Percentiles rank a stretch among this genome's conserved stretches.
phyloP scores from a whole-genome alignment of 495 filamentous ascomycete genomes.

The Staphylotrichum longicolle region DNA sequence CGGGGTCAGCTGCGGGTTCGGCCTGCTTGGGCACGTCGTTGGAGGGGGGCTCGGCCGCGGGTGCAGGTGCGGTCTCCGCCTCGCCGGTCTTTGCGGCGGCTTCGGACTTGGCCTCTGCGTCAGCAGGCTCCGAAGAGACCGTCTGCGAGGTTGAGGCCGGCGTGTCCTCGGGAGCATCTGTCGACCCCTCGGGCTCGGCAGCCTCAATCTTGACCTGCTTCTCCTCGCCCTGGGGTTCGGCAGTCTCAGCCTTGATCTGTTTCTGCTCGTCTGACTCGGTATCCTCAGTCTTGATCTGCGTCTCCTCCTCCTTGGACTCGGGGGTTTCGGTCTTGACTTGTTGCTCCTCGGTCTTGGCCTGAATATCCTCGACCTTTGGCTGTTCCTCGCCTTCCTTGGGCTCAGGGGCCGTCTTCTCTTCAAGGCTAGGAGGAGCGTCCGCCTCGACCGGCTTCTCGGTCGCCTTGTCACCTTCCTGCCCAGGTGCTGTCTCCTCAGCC shows the following conservation, averaged over 20 bases:
- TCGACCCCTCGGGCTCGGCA: conserved; percentile 14
- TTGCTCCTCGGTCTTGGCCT: conserved; percentile 7
- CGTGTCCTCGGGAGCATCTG: conserved; percentile 23
- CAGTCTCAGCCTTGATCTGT: conserved; percentile 2
- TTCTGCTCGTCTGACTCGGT: conserved; percentile 4
- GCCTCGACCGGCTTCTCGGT: too few species aligned
- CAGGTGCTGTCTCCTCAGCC: neutral
- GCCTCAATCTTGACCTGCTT: conserved; percentile 5
- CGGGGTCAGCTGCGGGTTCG: neutral
- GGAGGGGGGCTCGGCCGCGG: neutral
- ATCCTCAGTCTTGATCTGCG: neutral
- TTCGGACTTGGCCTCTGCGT: neutral
- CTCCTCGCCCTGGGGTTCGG: too few species aligned
- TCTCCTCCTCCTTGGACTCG: neutral
- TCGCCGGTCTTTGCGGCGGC: neutral
- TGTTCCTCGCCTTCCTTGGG: neutral
- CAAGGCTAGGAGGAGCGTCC: too few species aligned
- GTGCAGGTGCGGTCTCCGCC: neutral
- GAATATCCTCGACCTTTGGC: neutral
- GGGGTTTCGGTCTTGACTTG: neutral
- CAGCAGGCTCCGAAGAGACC: conserved; percentile 1
- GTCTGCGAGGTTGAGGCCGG: conserved; percentile 16
- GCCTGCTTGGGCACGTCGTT: neutral
- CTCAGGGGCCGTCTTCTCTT: neutral
- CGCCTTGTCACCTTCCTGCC: neutral